Evolutionary conservation across 176 grass and related monocot species (phyloP).

Genomic region (Oryza glaberrima): DNA sequence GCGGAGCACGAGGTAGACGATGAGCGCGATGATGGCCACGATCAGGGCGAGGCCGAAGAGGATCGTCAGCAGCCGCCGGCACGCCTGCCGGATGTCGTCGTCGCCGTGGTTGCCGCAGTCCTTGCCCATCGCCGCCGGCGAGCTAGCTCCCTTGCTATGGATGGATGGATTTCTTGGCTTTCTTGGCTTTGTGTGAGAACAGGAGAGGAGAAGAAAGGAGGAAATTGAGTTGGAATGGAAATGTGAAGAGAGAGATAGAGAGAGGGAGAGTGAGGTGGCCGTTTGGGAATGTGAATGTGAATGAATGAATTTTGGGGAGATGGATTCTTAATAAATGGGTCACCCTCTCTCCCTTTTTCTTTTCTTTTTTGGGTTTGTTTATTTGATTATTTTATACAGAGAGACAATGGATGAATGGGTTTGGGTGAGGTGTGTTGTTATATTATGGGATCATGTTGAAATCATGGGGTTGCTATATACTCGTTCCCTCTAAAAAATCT

Average conservation of each 20-base stretch:
- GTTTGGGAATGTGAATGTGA: neutral
- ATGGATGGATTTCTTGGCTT: neutral
- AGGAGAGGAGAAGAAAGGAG: neutral
- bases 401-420: neutral
- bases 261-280: neutral
- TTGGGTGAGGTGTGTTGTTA: no score
- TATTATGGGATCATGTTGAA: constrained; percentile 23
- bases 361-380: neutral
- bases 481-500: no score
- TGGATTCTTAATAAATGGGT: neutral
- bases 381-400: neutral
- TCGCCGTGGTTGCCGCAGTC: constrained; percentile 64
- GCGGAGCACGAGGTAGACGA: constrained; percentile 71
- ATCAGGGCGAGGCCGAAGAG: constrained; percentile 36
- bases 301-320: neutral
- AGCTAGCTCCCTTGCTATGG: neutral
- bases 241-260: neutral
- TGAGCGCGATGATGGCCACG: constrained; percentile 53
- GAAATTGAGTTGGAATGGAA: no score
- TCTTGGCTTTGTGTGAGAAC: constrained; percentile 23
- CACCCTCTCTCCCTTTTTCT: neutral
- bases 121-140: constrained; percentile 47
- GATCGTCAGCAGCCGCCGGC: neutral
- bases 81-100: constrained; percentile 31
- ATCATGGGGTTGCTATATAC: neutral